phyloP scores from a whole-genome alignment of 768 basidiomycete genomes.

The Boletellus ananiceps region DNA sequence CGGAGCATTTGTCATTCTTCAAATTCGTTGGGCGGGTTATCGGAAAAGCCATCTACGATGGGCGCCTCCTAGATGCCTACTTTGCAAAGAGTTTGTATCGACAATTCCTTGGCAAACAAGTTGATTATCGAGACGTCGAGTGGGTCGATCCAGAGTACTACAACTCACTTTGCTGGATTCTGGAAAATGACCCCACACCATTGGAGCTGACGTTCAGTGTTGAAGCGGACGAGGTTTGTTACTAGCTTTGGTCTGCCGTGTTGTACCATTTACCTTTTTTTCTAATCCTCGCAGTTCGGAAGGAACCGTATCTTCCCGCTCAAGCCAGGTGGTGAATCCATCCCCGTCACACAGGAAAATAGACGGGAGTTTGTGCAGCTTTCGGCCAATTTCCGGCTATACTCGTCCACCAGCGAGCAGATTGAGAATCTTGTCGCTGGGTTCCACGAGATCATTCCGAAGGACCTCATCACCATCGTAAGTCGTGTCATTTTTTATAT shows the following conservation, averaged over 20 bases:
- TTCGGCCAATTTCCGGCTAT: constrained; percentile 89
- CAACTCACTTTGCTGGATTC: constrained; percentile 95
- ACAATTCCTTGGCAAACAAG: constrained; percentile 88
- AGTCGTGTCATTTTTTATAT: constrained; percentile 27
- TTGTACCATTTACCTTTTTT: neutral
- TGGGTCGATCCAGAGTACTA: constrained; percentile 99
- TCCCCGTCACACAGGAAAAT: constrained; percentile 94
- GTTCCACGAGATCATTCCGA: constrained; percentile 97
- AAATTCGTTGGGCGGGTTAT: constrained; percentile 97
- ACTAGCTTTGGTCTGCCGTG: neutral
- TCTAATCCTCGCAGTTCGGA: constrained; percentile 62
- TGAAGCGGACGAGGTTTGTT: constrained; percentile 81
- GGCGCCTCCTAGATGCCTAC: constrained; percentile 93
- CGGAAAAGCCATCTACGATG: constrained; percentile 96
- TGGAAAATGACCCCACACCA: constrained; percentile 88
- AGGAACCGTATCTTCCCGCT: constrained; percentile 82
- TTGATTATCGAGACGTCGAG: constrained; percentile 94
- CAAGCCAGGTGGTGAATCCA: constrained; percentile 77
- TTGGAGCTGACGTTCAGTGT: constrained; percentile 92
- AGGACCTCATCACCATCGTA: constrained; percentile 90
- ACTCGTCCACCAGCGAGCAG: constrained; percentile 93
- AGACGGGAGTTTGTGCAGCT: constrained; percentile 94
- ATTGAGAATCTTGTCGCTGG: constrained; percentile 86
- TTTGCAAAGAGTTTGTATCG: constrained; percentile 96
- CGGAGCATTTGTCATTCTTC: constrained; percentile 96